These are phyloP conservation scores for Penicillium macrosclerotiorum DNA, from an alignment of 495 filamentous ascomycete species.

Conservation along the genomic window DNA sequence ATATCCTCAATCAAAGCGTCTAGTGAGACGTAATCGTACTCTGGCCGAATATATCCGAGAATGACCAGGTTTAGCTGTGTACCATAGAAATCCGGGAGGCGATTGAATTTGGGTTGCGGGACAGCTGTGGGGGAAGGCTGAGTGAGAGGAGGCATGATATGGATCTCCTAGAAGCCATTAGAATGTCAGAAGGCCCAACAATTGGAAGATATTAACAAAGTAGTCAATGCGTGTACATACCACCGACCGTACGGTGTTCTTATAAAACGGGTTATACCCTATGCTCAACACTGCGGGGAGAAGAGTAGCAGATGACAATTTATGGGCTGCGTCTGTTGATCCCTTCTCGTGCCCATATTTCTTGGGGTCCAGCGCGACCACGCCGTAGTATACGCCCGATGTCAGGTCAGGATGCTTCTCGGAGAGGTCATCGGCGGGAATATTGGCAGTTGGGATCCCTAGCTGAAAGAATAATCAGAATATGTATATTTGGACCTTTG, in stretches of 20 bases:
- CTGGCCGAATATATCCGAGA: slow-evolving; percentile 82
- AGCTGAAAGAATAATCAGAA: too few species aligned
- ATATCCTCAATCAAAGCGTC: slow-evolving; percentile 89
- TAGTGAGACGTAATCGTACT: slow-evolving; percentile 80
- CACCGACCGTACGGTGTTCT: slow-evolving; percentile 75
- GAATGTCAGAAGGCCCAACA: too few species aligned
- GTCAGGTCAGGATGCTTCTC: slow-evolving; percentile 64
- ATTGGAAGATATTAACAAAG: too few species aligned
- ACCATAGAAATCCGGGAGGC: slow-evolving; percentile 77
- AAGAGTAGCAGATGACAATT: slow-evolving; percentile 41
- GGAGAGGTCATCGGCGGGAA: slow-evolving; percentile 73
- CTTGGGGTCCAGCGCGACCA: slow-evolving; percentile 60
- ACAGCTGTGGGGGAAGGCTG: slow-evolving; percentile 47
- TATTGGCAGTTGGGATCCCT: slow-evolving; percentile 96
- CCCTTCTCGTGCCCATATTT: slow-evolving; percentile 19
- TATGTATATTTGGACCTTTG: too few species aligned
- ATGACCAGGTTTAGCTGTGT: slow-evolving; percentile 73
- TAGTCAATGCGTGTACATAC: slow-evolving; percentile 27
- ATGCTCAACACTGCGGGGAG: slow-evolving; percentile 92
- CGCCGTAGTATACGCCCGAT: slow-evolving; percentile 91
- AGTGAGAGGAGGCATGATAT: slow-evolving; percentile 66
- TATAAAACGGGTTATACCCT: slow-evolving; percentile 95
- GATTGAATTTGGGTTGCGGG: slow-evolving; percentile 34
- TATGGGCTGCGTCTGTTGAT: slow-evolving; percentile 4
- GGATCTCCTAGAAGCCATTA: slow-evolving; percentile 62